Evolutionary conservation across 2,329 filamentous ascomycete genomes (phyloP).

Genomic region (Colletotrichum ledebouriae): DNA sequence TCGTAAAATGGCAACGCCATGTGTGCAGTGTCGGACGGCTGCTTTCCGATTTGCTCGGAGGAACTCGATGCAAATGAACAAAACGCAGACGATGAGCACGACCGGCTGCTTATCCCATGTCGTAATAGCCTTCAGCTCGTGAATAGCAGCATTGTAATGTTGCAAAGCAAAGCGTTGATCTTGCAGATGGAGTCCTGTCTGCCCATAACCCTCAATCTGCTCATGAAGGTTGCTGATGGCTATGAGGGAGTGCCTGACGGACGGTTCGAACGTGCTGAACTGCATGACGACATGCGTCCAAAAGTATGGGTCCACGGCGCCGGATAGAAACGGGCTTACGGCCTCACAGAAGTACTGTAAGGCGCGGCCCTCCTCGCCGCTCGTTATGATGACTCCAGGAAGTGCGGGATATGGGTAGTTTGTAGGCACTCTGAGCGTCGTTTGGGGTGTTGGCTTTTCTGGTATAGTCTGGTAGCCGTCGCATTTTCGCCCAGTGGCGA

Average conservation of each 20-base stretch:
- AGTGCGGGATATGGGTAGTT: conserved; percentile 30
- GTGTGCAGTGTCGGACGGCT: conserved; percentile 37
- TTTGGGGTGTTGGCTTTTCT: conserved; percentile 44
- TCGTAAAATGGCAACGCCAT: conserved; percentile 34
- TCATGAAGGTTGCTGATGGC: conserved; percentile 64
- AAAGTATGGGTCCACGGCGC: conserved; percentile 58
- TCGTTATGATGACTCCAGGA: conserved; percentile 36
- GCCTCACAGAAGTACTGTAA: conserved; percentile 52
- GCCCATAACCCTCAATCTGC: conserved; percentile 38
- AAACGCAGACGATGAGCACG: conserved; percentile 60
- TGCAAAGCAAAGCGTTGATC: conserved; percentile 54
- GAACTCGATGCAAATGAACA: conserved; percentile 69
- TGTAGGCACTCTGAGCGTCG: conserved; percentile 40
- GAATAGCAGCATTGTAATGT: conserved; percentile 65
- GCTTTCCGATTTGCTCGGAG: conserved; percentile 50
- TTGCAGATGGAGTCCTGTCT: not conserved
- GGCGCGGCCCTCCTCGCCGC: conserved; percentile 45
- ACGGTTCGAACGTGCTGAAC: conserved; percentile 59
- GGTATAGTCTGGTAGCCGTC: conserved; percentile 62
- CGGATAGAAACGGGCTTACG: conserved; percentile 53
- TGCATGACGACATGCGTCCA: conserved; percentile 62
- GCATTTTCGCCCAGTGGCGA: conserved; percentile 68
- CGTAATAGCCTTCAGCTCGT: conserved; percentile 55
- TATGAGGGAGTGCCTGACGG: conserved; percentile 63
- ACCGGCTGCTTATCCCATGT: conserved; percentile 44